Conservation (phyloP, 257 asterid genomes). For the Solanum peruvianum region DNA sequence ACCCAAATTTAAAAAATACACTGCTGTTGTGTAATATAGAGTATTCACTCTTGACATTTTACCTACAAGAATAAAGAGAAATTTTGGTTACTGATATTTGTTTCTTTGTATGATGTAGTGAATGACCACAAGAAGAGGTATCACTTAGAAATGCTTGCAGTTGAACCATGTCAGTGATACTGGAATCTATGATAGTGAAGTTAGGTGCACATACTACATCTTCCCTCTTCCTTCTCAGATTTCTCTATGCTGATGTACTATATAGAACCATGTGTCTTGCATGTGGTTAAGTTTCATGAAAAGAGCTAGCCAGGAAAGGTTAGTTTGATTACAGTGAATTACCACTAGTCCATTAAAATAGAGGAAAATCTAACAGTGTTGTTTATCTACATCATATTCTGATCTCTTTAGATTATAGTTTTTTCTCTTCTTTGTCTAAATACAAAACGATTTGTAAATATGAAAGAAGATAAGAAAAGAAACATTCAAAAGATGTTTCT, state of each 20-base stretch:
- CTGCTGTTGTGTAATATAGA: neutral
- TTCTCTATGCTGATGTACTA: neutral
- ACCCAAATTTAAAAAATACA: neutral
- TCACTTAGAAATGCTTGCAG: neutral
- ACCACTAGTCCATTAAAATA: neutral
- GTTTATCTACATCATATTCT: neutral
- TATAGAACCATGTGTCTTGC: neutral
- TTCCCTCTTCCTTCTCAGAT: neutral
- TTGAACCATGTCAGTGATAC: neutral
- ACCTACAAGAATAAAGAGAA: neutral
- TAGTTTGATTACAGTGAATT: neutral
- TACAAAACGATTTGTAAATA: neutral
- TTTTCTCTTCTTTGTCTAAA: neutral
- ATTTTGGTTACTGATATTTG: neutral
- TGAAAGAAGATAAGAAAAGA: neutral
- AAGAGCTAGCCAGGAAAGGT: neutral
- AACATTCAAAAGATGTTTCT: neutral
- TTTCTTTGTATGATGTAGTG: neutral
- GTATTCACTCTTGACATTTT: neutral
- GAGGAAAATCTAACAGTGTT: neutral
- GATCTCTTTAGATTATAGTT: neutral
- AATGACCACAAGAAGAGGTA: neutral
- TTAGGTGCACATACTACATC: neutral
- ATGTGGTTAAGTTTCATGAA: neutral
- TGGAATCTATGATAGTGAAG: neutral